Evolutionary conservation across 2,329 filamentous ascomycete species (phyloP).

Genomic region (Lachnellula arida): DNA sequence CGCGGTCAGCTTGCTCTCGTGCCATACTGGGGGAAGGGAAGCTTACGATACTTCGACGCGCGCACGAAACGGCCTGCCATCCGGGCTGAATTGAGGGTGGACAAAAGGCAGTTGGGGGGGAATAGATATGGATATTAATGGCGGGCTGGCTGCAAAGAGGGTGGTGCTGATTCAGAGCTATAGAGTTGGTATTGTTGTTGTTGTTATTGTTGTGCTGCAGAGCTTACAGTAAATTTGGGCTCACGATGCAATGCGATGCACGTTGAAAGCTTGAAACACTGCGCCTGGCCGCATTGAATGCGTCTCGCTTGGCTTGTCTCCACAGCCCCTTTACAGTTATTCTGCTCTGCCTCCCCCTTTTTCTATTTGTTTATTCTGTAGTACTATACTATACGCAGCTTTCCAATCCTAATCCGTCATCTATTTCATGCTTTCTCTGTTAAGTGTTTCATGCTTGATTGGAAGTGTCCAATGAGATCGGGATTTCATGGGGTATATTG

Average conservation of each 20-base stretch:
- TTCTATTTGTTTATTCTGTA: not conserved
- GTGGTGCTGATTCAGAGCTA: not conserved
- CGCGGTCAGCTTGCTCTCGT: slow-evolving; percentile 24
- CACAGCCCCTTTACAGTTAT: not conserved
- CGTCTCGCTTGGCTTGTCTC: not conserved
- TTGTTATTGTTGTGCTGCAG: not conserved
- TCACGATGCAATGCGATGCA: not conserved
- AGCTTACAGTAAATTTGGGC: not conserved
- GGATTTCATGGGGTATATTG: not conserved
- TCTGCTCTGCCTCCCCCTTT: not conserved
- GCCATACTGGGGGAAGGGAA: slow-evolving; percentile 14
- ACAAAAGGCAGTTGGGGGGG: not conserved
- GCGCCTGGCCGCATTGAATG: not conserved
- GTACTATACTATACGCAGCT: not conserved
- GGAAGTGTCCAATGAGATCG: not conserved
- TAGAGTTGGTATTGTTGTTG: not conserved
- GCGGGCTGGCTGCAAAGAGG: not conserved
- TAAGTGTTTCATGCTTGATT: not conserved
- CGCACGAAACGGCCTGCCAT: slow-evolving; percentile 72
- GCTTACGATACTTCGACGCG: slow-evolving; percentile 68
- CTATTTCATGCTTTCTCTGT: not conserved
- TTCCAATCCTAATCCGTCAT: not conserved
- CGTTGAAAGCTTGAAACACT: not conserved
- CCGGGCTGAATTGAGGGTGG: slow-evolving; percentile 11
- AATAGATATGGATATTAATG: slow-evolving; percentile 9